Evolutionary conservation across 2,329 filamentous ascomycete species (phyloP), one percentile per base, ranked within the genome.

Genomic region (Penicillium fuscoglaucum): DNA sequence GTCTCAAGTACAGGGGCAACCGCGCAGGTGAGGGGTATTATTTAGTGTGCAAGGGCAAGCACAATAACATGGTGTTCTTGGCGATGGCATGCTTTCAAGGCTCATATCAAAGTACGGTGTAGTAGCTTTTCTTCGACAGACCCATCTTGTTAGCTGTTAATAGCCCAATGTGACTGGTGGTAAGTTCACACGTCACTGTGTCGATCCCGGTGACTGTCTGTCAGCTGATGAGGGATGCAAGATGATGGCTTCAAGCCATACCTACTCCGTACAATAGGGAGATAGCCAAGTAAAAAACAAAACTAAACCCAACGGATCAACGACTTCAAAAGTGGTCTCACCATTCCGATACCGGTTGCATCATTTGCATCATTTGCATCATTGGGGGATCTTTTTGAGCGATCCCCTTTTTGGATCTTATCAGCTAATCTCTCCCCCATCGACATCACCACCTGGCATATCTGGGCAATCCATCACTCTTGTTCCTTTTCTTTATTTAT

Each of bases 131-230:
- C n/a, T 10, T 31, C 8, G 4, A 28, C 26, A 41, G 15, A 24
- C 6, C 10, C 13, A 31, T 33, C n/a, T 21, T 31, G n/a, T 24
- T 24, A 24, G 26, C 17, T 19, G 24, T 21, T 15, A 1, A 47
- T 1, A 28, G 43, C 19, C 21, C 28, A 51, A 52, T 45, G 31
- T 45, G 54, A 45, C 47, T 24, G 29, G 21, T 47, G 43, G 13
- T 4, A 37, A 52, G 17, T 40, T 33, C 41, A 33, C 41, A 57
- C 55, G 49, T 57, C 55, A 57, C 55, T 26, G 68, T 13, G 58
- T 79, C 26, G 68, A 64, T 6, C 69, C 74, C 0, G 78, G 76
- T 52, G 75, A 77, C 17, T 63, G 76, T n/a, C 61, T 29, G 66
- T 46, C 54, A 52, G 54, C 33, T 57, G 54, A 56, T 56, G 43